These are phyloP conservation scores for Kazachstania bromeliacearum DNA, from an alignment of 805 yeast species.

Conservation along the genomic window DNA sequence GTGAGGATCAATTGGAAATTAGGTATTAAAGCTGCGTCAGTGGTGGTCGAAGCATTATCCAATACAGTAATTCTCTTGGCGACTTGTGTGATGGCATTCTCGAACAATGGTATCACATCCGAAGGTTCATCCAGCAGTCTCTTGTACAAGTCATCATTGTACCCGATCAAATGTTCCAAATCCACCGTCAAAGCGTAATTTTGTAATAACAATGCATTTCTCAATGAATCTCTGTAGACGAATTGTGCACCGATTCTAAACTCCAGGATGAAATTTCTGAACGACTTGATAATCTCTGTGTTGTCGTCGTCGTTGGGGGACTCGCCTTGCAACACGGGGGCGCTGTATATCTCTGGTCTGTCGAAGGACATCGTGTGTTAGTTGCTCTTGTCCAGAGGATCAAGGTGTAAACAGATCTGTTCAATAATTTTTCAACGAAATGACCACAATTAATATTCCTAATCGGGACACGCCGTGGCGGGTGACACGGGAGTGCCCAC, in stretches of 20 bases:
- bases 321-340: slow-evolving; percentile 83
- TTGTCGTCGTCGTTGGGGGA: slow-evolving; percentile 51
- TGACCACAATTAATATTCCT: too few species aligned
- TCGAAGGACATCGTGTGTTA: slow-evolving; percentile 52
- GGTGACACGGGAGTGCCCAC: too few species aligned
- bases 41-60: slow-evolving; percentile 3
- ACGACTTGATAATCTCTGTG: slow-evolving; percentile 65
- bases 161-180: slow-evolving; percentile 76
- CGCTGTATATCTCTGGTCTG: slow-evolving; percentile 60
- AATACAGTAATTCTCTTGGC: slow-evolving; percentile 58
- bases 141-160: slow-evolving; percentile 82
- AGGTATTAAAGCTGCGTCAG: slow-evolving; percentile 38
- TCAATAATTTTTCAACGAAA: too few species aligned
- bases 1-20: slow-evolving; percentile 71
- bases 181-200: slow-evolving; percentile 66
- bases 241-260: slow-evolving; percentile 77
- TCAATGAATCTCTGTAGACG: slow-evolving; percentile 80
- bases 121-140: slow-evolving; percentile 77
- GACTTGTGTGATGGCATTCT: slow-evolving; percentile 72
- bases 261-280: slow-evolving; percentile 73
- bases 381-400: background rate
- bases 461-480: too few species aligned
- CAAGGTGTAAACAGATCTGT: background rate
- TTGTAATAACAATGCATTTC: slow-evolving; percentile 75
- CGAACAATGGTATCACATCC: slow-evolving; percentile 80